phyloP scores from a whole-genome alignment of 2,329 filamentous ascomycete genomes.

The Stemphylium vesicarium region DNA sequence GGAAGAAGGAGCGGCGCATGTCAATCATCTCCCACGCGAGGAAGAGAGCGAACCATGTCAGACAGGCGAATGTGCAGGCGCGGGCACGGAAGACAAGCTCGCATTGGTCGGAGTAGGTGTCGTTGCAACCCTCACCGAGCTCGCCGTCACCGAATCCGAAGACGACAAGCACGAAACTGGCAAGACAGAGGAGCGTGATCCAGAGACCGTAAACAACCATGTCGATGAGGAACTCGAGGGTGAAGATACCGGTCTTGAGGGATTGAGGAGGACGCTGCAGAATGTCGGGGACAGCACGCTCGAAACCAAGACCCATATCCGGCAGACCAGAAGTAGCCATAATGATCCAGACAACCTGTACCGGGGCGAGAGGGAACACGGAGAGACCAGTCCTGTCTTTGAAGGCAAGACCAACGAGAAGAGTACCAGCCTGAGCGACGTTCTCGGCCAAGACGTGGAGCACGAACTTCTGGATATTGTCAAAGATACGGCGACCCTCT shows the following conservation, averaged over 20 bases:
- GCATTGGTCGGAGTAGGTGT: conserved; percentile 38
- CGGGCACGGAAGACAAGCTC: conserved; percentile 60
- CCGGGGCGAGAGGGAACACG: conserved; percentile 46
- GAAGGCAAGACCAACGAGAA: conserved; percentile 46
- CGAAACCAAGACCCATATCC: conserved; percentile 45
- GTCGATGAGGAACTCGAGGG: conserved; percentile 42
- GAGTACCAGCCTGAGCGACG: conserved; percentile 43
- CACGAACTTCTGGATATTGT: conserved; percentile 55
- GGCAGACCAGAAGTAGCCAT: conserved; percentile 48
- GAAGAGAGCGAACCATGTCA: conserved; percentile 79
- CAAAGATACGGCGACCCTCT: conserved; percentile 54
- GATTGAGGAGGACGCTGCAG: conserved; percentile 23
- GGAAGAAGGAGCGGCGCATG: conserved; percentile 75
- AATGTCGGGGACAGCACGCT: conserved; percentile 45
- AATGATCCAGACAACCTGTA: conserved; percentile 50
- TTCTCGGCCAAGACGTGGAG: conserved; percentile 43
- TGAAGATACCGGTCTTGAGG: conserved; percentile 43
- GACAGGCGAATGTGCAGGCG: conserved; percentile 73
- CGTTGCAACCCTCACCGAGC: conserved; percentile 46
- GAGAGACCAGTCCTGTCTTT: conserved; percentile 41
- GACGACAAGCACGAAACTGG: conserved; percentile 44
- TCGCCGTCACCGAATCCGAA: conserved; percentile 43
- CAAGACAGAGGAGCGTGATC: conserved; percentile 43
- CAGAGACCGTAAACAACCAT: conserved; percentile 47
- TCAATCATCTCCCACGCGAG: conserved; percentile 81